A percentile compares a stretch with the other conserved stretches of the same genome.
These are phyloP conservation scores for Nakazawaea ambrosiae DNA, from an alignment of 805 yeast genomes.

Conservation along the genomic window DNA sequence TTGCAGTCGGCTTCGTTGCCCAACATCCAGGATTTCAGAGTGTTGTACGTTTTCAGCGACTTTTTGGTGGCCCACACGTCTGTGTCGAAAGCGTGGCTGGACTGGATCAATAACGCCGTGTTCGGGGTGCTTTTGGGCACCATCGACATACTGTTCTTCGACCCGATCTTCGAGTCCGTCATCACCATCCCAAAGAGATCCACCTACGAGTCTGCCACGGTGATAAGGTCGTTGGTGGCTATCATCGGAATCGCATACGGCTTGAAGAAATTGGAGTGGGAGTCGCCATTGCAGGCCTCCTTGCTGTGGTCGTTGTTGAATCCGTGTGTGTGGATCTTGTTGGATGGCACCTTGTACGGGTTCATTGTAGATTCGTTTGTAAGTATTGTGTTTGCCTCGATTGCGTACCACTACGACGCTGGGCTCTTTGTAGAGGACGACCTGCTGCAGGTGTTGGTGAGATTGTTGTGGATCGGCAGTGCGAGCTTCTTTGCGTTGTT, in stretches of 20 bases:
- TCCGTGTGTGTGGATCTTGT: slow-evolving; percentile 58
- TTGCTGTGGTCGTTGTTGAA: slow-evolving; percentile 56
- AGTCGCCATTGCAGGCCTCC: slow-evolving; percentile 56
- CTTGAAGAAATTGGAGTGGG: slow-evolving; percentile 64
- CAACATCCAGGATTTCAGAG: slow-evolving; percentile 18
- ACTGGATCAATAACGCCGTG: slow-evolving; percentile 24
- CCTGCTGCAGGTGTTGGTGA: slow-evolving; percentile 24
- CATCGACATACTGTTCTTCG: slow-evolving; percentile 35
- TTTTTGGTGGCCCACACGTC: slow-evolving; percentile 25
- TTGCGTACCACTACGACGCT: slow-evolving; percentile 8
- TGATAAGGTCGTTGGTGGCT: slow-evolving; percentile 43
- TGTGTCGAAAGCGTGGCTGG: slow-evolving; percentile 15
- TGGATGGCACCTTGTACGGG: slow-evolving; percentile 54
- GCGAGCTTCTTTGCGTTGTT: slow-evolving; percentile 61
- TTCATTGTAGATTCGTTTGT: slow-evolving; percentile 32
- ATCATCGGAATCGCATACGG: slow-evolving; percentile 69
- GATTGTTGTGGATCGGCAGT: slow-evolving; percentile 50
- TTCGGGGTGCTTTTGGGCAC: slow-evolving; percentile 58
- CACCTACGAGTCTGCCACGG: slow-evolving; percentile 9
- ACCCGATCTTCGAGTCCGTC: neutral
- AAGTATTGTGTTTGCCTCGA: slow-evolving; percentile 15
- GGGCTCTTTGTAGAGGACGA: neutral
- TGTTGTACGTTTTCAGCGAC: slow-evolving; percentile 20
- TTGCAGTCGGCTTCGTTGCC: slow-evolving; percentile 19
- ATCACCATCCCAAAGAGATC: slow-evolving; percentile 7